A percentile compares a stretch with the other conserved stretches of the same genome.
phyloP scores from a whole-genome alignment of 441 rosid genomes.

The Brassica hybrid region DNA sequence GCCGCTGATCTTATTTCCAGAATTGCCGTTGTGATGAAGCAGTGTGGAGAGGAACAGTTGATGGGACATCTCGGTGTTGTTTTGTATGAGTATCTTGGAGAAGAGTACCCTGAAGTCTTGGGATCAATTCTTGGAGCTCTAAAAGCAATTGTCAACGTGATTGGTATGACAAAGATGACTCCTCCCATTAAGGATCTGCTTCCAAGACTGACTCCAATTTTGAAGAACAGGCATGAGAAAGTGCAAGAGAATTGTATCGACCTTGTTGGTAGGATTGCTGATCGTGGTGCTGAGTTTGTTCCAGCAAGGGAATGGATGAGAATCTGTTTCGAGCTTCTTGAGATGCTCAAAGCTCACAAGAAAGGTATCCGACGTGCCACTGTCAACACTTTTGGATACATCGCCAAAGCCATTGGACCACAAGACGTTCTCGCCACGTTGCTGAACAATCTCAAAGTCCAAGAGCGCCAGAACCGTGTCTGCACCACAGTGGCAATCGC shows the following conservation, averaged over 20 bases:
- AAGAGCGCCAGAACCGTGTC: constrained; percentile 98
- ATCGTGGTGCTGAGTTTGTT: constrained; percentile 98
- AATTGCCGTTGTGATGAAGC: constrained; percentile 98
- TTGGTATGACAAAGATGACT: constrained; percentile 99
- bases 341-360: constrained; percentile 99
- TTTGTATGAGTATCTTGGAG: constrained; percentile 93
- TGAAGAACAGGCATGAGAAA: constrained; percentile 99
- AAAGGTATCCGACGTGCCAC: constrained; percentile 98
- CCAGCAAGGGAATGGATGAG: constrained; percentile 99
- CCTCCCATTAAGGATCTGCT: constrained; percentile 99
- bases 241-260: constrained; percentile 98
- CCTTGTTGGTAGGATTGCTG: constrained; percentile 97
- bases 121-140: constrained; percentile 98
- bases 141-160: constrained; percentile 95
- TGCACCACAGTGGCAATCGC: constrained; percentile 99
- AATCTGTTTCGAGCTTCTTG: constrained; percentile 96
- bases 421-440: constrained; percentile 97
- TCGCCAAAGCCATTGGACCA: constrained; percentile 98
- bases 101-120: constrained; percentile 98
- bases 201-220: constrained; percentile 94
- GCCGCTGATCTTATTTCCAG: constrained; percentile 98
- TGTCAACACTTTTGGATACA: constrained; percentile 96
- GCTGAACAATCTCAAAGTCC: constrained; percentile 96
- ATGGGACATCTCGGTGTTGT: constrained; percentile 99
- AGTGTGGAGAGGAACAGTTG: constrained; percentile 96